These are phyloP conservation scores for Pseudofabraea citricarpa DNA, from an alignment of 2,329 filamentous ascomycete species.

Conservation along the genomic window DNA sequence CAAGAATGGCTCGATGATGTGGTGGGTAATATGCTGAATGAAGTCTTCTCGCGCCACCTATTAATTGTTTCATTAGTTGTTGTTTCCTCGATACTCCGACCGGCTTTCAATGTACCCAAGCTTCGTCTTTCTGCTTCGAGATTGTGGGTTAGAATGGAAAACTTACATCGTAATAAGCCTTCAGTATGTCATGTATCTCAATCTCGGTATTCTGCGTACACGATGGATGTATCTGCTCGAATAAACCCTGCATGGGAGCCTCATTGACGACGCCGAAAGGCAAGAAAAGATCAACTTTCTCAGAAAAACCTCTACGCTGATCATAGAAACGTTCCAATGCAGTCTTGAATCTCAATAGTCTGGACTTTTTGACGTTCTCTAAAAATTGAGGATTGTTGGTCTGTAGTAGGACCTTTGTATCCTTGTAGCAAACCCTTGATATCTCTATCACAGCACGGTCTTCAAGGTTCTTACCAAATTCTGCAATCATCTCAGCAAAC, in stretches of 20 bases:
- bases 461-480: conserved; percentile 1
- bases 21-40: conserved; percentile 20
- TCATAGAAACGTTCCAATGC: conserved; percentile 10
- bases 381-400: conserved; percentile 11
- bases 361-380: conserved; percentile 9
- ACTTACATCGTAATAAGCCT: conserved; percentile 33
- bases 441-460: not conserved
- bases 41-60: conserved; percentile 26
- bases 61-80: not conserved
- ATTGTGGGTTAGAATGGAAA: not conserved
- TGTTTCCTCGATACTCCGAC: conserved; percentile 1
- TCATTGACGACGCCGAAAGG: conserved; percentile 6
- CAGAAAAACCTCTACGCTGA: not conserved
- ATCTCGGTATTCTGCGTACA: conserved; percentile 24
- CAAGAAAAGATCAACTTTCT: not conserved
- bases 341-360: conserved; percentile 9
- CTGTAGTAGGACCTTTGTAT: conserved; percentile 8
- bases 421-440: conserved; percentile 4
- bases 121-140: too few species aligned
- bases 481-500: conserved; percentile 2
- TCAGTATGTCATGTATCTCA: conserved; percentile 32
- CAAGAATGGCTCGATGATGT: conserved; percentile 22
- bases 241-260: conserved; percentile 4
- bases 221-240: conserved; percentile 15
- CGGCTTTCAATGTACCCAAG: too few species aligned